phyloP scores from a whole-genome alignment of 768 basidiomycete genomes.

The Mycena pura region DNA sequence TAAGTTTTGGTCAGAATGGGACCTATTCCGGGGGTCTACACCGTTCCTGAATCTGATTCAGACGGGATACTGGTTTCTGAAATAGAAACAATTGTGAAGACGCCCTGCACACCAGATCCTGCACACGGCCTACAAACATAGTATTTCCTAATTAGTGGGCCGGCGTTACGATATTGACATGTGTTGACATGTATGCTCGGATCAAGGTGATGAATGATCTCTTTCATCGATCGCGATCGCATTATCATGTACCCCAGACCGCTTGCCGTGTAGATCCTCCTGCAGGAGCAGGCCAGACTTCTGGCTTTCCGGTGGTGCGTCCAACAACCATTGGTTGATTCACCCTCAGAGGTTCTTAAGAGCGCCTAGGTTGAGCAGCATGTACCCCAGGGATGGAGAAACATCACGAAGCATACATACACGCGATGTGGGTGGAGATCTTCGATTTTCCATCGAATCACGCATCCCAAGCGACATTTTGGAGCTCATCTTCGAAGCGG shows the following conservation, averaged over 20 bases:
- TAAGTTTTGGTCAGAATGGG: no score
- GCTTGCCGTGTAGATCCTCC: slow-evolving; percentile 10
- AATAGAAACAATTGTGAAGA: no score
- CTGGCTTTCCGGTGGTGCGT: slow-evolving; percentile 11
- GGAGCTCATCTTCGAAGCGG: slow-evolving; percentile 24
- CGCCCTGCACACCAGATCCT: no score
- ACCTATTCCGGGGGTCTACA: no score
- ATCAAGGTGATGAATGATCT: slow-evolving; percentile 11
- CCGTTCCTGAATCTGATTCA: no score
- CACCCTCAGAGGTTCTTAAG: background rate
- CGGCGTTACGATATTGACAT: no score
- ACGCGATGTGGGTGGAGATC: slow-evolving; percentile 5
- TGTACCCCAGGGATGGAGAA: slow-evolving; percentile 5
- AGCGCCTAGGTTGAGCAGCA: slow-evolving; percentile 4
- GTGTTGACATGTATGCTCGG: no score
- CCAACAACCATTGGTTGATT: background rate
- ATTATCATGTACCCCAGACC: slow-evolving; percentile 13
- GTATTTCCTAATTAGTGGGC: no score
- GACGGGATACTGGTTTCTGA: no score
- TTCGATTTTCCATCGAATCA: slow-evolving; percentile 15
- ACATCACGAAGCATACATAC: background rate
- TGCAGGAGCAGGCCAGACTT: slow-evolving; percentile 21
- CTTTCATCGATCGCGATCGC: slow-evolving; percentile 22
- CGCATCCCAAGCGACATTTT: slow-evolving; percentile 23
- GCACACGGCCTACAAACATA: no score